A percentile compares a stretch with the other conserved stretches of the same genome.
phyloP scores from a whole-genome alignment of 345 rosid genomes.

The Ricinus communis region DNA sequence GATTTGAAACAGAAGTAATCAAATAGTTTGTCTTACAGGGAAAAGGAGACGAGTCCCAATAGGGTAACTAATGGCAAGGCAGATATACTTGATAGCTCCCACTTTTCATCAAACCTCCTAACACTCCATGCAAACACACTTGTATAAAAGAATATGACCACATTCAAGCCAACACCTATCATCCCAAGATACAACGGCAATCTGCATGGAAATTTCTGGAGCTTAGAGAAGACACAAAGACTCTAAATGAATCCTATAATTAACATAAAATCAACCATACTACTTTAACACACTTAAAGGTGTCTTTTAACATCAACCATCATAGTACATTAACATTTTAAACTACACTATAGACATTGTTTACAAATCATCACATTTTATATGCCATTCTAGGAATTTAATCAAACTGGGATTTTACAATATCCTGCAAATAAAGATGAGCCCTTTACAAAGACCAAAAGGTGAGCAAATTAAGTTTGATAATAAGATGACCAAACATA shows the following conservation, averaged over 20 bases:
- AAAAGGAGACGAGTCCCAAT: constrained; percentile 77
- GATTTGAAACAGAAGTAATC: constrained; percentile 10
- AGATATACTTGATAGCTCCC: constrained; percentile 72
- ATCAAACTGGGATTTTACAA: background rate
- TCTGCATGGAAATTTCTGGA: constrained; percentile 43
- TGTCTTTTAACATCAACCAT: background rate
- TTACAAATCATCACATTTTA: constrained; percentile 1
- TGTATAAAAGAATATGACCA: constrained; percentile 68
- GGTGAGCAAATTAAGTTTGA: background rate
- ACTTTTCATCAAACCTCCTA: constrained; percentile 87
- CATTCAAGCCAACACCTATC: constrained; percentile 62
- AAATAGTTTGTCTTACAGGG: constrained; percentile 59
- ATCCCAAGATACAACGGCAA: constrained; percentile 79
- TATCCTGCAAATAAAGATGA: background rate
- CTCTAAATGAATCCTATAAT: background rate
- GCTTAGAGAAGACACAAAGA: constrained; percentile 14
- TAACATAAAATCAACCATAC: background rate
- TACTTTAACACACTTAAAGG: background rate
- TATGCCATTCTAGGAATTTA: background rate
- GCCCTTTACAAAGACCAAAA: background rate
- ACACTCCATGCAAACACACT: constrained; percentile 74
- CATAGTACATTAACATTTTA: background rate
- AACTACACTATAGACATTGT: background rate
- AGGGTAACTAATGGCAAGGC: constrained; percentile 83
- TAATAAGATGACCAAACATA: background rate